These are phyloP conservation scores for Thalassiosira delicatula DNA, from an alignment of 352 stramenopile genomes.

Conservation along the genomic window DNA sequence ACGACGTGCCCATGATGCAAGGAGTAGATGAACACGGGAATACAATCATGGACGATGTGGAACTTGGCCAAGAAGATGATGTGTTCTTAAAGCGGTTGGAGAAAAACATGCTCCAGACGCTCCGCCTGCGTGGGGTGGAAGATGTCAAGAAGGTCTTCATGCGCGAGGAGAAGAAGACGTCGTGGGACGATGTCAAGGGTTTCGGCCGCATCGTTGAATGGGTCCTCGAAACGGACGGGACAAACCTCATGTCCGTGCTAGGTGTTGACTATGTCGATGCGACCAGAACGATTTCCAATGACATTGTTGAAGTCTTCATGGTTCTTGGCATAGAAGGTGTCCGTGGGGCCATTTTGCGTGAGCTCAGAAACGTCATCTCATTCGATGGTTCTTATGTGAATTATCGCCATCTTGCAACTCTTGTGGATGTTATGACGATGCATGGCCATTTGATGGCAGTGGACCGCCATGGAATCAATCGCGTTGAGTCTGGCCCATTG, in stretches of 20 bases:
- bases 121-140: conserved; percentile 98
- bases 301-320: conserved; percentile 96
- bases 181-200: conserved; percentile 93
- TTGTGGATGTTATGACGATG: conserved; percentile 99
- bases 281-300: conserved; percentile 95
- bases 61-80: conserved; percentile 77
- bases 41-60: conserved; percentile 91
- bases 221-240: conserved; percentile 96
- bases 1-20: conserved; percentile 87
- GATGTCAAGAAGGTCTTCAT: conserved; percentile 98
- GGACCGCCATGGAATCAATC: conserved; percentile 97
- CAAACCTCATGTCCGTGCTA: conserved; percentile 97
- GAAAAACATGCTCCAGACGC: conserved; percentile 92
- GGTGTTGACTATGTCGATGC: conserved; percentile 96
- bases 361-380: conserved; percentile 99
- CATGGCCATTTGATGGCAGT: conserved; percentile 93
- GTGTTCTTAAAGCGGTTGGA: conserved; percentile 95
- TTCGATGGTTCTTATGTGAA: conserved; percentile 99
- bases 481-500: conserved; percentile 99
- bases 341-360: conserved; percentile 93
- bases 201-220: conserved; percentile 94
- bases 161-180: conserved; percentile 94
- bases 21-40: conserved; percentile 87
- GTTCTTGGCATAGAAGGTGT: conserved; percentile 98
- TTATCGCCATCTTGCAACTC: conserved; percentile 96